These are phyloP conservation scores for Mycogone perniciosa DNA, from an alignment of 2,329 filamentous ascomycete species.

Conservation along the genomic window DNA sequence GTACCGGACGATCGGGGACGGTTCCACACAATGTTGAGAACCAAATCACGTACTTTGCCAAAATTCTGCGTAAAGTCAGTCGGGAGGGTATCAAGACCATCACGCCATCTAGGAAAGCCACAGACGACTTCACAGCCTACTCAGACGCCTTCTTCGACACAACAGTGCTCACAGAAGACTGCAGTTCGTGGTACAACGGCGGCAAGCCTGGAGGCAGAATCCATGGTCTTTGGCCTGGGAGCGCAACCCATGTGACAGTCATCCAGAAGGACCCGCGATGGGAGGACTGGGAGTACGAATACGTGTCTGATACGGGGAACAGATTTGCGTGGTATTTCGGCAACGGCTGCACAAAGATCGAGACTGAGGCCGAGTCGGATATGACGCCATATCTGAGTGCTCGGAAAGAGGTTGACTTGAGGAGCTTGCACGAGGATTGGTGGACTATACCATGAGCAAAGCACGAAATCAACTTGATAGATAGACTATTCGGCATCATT, in stretches of 20 bases:
- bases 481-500: background rate
- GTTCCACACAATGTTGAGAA: slow-evolving; percentile 62
- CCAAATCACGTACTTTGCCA: slow-evolving; percentile 58
- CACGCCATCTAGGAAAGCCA: slow-evolving; percentile 47
- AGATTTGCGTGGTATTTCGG: slow-evolving; percentile 59
- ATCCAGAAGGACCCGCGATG: slow-evolving; percentile 49
- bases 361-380: slow-evolving; percentile 49
- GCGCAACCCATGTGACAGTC: slow-evolving; percentile 54
- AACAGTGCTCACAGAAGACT: slow-evolving; percentile 54
- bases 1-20: slow-evolving; percentile 55
- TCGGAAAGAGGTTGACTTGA: slow-evolving; percentile 52
- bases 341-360: slow-evolving; percentile 58
- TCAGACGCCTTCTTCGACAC: slow-evolving; percentile 48
- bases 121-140: slow-evolving; percentile 59
- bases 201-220: slow-evolving; percentile 55
- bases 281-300: slow-evolving; percentile 50
- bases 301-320: slow-evolving; percentile 38
- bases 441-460: slow-evolving; percentile 39
- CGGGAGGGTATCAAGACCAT: slow-evolving; percentile 61
- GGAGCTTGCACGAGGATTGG: slow-evolving; percentile 62
- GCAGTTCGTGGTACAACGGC: slow-evolving; percentile 68
- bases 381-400: slow-evolving; percentile 57
- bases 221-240: slow-evolving; percentile 65
- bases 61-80: slow-evolving; percentile 59
- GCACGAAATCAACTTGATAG: background rate